Percentiles rank a stretch among this genome's conserved stretches.
Evolutionary conservation across 2,329 filamentous ascomycete genomes (phyloP).

Genomic region (Lachnellula occidentalis): DNA sequence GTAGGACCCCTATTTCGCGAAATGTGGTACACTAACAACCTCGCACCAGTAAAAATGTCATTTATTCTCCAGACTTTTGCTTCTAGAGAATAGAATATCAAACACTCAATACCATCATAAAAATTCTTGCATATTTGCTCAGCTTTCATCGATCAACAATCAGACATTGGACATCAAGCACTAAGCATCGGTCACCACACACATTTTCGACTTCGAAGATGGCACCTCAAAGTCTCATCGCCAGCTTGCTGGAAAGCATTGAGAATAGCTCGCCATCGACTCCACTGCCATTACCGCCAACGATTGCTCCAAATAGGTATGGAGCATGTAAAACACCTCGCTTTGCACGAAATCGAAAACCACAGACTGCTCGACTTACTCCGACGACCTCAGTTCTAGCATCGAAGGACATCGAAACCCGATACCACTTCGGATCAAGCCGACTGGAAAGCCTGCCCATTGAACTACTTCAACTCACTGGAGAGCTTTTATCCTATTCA

Average conservation of each 20-base stretch:
- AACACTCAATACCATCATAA: too few species aligned
- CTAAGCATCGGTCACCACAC: neutral
- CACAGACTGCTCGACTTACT: neutral
- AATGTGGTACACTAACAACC: neutral
- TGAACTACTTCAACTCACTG: neutral
- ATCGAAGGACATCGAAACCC: neutral
- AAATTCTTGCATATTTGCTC: too few species aligned
- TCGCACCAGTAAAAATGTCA: neutral
- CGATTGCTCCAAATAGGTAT: too few species aligned
- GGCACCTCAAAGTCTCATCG: neutral
- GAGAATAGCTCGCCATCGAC: neutral
- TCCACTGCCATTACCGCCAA: too few species aligned
- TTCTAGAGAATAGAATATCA: too few species aligned
- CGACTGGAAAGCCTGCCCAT: neutral
- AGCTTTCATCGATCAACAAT: too few species aligned
- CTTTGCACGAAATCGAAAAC: too few species aligned
- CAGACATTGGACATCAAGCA: too few species aligned
- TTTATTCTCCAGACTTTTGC: neutral
- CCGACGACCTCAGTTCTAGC: neutral
- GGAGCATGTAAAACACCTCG: too few species aligned
- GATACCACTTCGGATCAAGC: neutral
- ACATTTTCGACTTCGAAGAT: neutral
- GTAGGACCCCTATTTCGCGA: neutral
- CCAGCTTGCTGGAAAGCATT: neutral
- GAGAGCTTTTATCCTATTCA: neutral